phyloP scores from a whole-genome alignment of 1,284 basidiomycete genomes.

The Athelia sp. region DNA sequence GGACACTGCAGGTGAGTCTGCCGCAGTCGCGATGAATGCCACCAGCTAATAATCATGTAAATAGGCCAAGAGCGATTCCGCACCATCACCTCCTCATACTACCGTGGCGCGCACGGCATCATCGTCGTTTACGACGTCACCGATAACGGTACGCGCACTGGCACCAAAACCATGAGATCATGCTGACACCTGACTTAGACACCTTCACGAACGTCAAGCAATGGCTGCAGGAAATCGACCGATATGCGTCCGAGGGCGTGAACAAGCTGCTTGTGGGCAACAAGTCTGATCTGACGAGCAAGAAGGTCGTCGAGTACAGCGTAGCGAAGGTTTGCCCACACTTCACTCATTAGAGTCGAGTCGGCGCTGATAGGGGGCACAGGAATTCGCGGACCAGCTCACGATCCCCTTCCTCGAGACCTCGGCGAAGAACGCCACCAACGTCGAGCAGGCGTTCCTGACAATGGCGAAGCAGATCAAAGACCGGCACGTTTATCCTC shows the following conservation, averaged over 20 bases:
- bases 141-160: constrained; percentile 71
- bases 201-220: constrained; percentile 99
- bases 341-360: not conserved
- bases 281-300: constrained; percentile 95
- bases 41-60: constrained; percentile 7
- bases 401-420: constrained; percentile 98
- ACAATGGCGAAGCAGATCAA: constrained; percentile 99
- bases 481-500: constrained; percentile 63
- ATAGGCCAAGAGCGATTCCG: constrained; percentile 94
- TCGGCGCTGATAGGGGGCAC: constrained; percentile 8
- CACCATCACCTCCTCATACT: constrained; percentile 97
- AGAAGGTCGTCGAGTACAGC: constrained; percentile 98
- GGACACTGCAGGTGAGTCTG: constrained; percentile 83
- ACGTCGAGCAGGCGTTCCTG: constrained; percentile 99
- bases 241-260: constrained; percentile 98
- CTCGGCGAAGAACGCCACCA: constrained; percentile 97
- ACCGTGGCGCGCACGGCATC: constrained; percentile 94
- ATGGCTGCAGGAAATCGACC: constrained; percentile 99
- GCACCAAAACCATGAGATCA: not conserved
- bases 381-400: constrained; percentile 96
- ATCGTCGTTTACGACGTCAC: constrained; percentile 99
- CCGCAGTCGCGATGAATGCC: not conserved
- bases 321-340: constrained; percentile 78
- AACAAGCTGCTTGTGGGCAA: constrained; percentile 98
- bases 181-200: constrained; percentile 46